Evolutionary conservation across 169 alveolate genomes (phyloP).

Genomic region (Besnoitia besnoiti): DNA sequence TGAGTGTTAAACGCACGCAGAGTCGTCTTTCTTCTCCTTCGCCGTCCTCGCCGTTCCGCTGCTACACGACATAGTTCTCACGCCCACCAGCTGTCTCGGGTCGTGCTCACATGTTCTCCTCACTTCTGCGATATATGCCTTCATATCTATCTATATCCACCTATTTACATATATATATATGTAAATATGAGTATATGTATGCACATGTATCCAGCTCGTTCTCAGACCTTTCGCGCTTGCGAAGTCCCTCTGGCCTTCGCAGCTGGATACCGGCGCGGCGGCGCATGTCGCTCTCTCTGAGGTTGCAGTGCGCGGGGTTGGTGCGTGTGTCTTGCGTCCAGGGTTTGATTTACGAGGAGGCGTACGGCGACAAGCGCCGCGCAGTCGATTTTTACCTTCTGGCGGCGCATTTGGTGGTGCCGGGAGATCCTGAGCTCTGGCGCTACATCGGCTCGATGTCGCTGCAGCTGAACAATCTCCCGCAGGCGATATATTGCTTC

Average conservation of each 20-base stretch:
- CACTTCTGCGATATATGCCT: too few relatives aligned
- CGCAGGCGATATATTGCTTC: slow-evolving; percentile 61
- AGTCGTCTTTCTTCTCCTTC: too few relatives aligned
- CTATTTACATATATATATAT: not conserved
- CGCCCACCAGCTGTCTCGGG: not conserved
- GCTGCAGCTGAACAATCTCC: not conserved
- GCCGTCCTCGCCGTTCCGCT: not conserved
- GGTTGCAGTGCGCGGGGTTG: not conserved
- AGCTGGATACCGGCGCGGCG: too few relatives aligned
- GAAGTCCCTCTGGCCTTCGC: too few relatives aligned
- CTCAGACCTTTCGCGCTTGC: too few relatives aligned
- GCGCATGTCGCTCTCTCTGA: too few relatives aligned
- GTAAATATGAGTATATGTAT: not conserved
- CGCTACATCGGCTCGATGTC: slow-evolving; percentile 46
- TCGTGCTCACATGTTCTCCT: not conserved
- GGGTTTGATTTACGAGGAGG: slow-evolving; percentile 63
- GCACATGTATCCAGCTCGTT: too few relatives aligned
- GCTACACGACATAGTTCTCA: too few relatives aligned
- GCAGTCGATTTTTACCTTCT: slow-evolving; percentile 54
- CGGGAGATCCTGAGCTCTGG: slow-evolving; percentile 57
- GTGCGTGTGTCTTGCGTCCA: not conserved
- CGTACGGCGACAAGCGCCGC: slow-evolving; percentile 46
- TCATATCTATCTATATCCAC: not conserved
- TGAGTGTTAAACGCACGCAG: too few relatives aligned
- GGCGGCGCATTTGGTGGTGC: slow-evolving; percentile 58